phyloP scores from a whole-genome alignment of 257 asterid species.

The Haberlea rhodopensis region DNA sequence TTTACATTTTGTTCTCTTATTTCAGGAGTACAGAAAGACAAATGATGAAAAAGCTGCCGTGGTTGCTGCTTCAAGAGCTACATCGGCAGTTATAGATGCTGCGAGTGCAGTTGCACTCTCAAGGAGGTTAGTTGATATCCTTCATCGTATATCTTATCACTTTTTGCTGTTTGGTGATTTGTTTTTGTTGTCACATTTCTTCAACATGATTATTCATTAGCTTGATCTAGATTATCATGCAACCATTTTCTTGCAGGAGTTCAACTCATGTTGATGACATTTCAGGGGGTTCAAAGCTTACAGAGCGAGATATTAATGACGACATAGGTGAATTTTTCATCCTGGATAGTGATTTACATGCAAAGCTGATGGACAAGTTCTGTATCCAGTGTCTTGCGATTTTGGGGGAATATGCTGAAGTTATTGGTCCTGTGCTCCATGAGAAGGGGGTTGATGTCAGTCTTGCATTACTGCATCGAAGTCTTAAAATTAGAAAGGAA shows the following conservation, averaged over 20 bases:
- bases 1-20: slow-evolving; percentile 8
- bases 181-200: slow-evolving; percentile 7
- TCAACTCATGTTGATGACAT: slow-evolving; percentile 46
- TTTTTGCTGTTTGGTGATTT: slow-evolving; percentile 6
- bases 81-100: slow-evolving; percentile 88
- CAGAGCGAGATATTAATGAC: slow-evolving; percentile 54
- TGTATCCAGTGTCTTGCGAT: slow-evolving; percentile 86
- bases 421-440: slow-evolving; percentile 94
- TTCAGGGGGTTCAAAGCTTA: slow-evolving; percentile 44
- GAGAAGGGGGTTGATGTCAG: slow-evolving; percentile 97
- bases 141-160: slow-evolving; percentile 20
- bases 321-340: slow-evolving; percentile 57
- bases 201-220: background rate
- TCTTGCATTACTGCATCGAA: slow-evolving; percentile 72
- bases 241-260: slow-evolving; percentile 40
- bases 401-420: slow-evolving; percentile 97
- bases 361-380: slow-evolving; percentile 81
- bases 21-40: slow-evolving; percentile 68
- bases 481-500: slow-evolving; percentile 61
- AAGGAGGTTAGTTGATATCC: slow-evolving; percentile 47
- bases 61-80: slow-evolving; percentile 87
- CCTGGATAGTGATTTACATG: slow-evolving; percentile 62
- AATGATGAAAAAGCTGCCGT: slow-evolving; percentile 84
- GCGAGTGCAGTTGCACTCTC: slow-evolving; percentile 64
- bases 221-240: slow-evolving; percentile 7